Evolutionary conservation across 1,139 yeast genomes (phyloP).

Genomic region (Protomyces inouyei): DNA sequence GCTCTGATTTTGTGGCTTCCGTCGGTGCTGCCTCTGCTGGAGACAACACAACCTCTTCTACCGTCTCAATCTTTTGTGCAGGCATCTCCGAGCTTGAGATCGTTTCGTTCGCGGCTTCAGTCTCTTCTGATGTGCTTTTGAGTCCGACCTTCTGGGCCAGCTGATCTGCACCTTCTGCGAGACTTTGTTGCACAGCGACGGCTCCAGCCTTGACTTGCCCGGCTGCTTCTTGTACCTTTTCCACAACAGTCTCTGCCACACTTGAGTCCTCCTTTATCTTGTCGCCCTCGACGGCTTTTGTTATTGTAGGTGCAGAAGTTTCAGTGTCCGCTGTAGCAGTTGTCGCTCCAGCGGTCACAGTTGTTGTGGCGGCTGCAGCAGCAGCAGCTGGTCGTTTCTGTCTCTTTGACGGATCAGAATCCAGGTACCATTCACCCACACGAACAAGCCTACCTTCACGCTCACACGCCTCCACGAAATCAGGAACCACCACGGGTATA

Average conservation of each 20-base stretch:
- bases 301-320: background rate
- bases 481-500: slow-evolving; percentile 92
- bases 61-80: background rate
- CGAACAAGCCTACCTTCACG: slow-evolving; percentile 85
- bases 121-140: background rate
- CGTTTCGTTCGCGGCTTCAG: background rate
- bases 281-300: background rate
- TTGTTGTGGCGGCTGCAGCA: background rate
- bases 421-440: slow-evolving; percentile 75
- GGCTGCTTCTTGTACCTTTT: background rate
- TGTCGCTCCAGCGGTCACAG: background rate
- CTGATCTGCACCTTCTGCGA: background rate
- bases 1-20: background rate
- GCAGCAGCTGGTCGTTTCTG: background rate
- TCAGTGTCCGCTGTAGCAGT: background rate
- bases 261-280: background rate
- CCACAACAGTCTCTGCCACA: background rate
- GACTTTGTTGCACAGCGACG: background rate
- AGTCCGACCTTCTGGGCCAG: background rate
- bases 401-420: slow-evolving; percentile 37
- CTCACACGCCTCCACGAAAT: slow-evolving; percentile 94
- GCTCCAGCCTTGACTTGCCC: background rate
- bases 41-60: background rate
- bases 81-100: background rate
- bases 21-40: background rate